A percentile compares a stretch with the other conserved stretches of the same genome.
Conservation (phyloP, 306 rosid species). For the Pterocarpus macrocarpus region DNA sequence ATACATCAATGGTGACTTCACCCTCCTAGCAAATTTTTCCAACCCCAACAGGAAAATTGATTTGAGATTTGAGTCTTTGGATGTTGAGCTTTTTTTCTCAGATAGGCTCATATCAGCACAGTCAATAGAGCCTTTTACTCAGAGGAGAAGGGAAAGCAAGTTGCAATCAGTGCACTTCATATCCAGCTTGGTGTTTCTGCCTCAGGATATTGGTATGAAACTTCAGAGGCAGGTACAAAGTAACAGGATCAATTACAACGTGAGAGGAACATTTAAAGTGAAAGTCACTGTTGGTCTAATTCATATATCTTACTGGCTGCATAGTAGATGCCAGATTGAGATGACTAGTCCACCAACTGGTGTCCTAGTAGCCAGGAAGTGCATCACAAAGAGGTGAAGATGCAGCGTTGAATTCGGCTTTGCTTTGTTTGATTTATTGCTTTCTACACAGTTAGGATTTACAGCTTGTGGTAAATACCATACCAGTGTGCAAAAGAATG, state of each 20-base stretch:
- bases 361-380: constrained; percentile 66
- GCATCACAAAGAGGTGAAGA: constrained; percentile 72
- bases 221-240: constrained; percentile 70
- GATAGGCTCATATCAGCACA: constrained; percentile 74
- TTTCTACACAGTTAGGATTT: constrained; percentile 38
- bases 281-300: constrained; percentile 68
- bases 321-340: constrained; percentile 77
- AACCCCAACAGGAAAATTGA: constrained; percentile 80
- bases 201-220: constrained; percentile 65
- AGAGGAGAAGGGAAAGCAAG: constrained; percentile 61
- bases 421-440: constrained; percentile 14
- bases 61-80: constrained; percentile 68
- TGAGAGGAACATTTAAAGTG: constrained; percentile 75
- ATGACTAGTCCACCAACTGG: constrained; percentile 92
- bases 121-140: constrained; percentile 70
- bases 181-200: constrained; percentile 87
- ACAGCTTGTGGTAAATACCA: constrained; percentile 20
- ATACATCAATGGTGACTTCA: constrained; percentile 79
- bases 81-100: constrained; percentile 69
- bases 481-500: constrained; percentile 42
- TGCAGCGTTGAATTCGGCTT: constrained; percentile 11
- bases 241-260: constrained; percentile 63
- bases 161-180: constrained; percentile 71
- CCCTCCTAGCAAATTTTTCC: constrained; percentile 74
- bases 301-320: constrained; percentile 70